These are phyloP conservation scores for Cyclotella cryptica DNA, from an alignment of 108 stramenopile genomes.

Conservation along the genomic window DNA sequence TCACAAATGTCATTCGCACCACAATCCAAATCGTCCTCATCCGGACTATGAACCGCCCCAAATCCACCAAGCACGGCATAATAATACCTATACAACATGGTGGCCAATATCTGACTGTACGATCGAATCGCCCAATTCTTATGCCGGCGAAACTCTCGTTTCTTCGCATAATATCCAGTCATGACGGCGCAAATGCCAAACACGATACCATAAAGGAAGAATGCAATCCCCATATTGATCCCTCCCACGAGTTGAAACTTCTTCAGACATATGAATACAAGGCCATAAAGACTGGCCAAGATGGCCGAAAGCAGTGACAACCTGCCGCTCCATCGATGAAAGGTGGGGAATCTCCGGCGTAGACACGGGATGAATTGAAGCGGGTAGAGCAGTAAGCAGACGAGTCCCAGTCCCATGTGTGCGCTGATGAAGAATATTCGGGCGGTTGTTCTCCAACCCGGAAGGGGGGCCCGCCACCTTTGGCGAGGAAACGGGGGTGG, in stretches of 20 bases:
- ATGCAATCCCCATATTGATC: conserved; percentile 49
- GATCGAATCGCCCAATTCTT: conserved; percentile 51
- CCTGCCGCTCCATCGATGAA: conserved; percentile 54
- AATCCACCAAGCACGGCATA: conserved; percentile 23
- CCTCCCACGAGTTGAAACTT: conserved; percentile 41
- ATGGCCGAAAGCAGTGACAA: conserved; percentile 36
- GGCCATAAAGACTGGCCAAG: conserved; percentile 31
- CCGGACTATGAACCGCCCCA: background rate
- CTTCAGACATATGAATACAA: conserved; percentile 46
- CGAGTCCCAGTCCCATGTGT: conserved; percentile 50
- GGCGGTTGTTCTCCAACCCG: conserved; percentile 41
- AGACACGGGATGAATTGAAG: conserved; percentile 35
- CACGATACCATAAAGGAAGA: conserved; percentile 34
- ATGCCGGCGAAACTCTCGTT: conserved; percentile 16
- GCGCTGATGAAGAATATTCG: conserved; percentile 46
- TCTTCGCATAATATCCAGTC: conserved; percentile 34
- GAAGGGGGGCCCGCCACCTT: conserved; percentile 35
- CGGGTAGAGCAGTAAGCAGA: conserved; percentile 39
- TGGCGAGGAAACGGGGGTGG: conserved; percentile 37
- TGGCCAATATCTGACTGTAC: conserved; percentile 48
- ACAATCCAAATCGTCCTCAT: background rate
- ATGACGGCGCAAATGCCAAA: conserved; percentile 36
- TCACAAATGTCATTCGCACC: background rate
- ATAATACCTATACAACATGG: conserved; percentile 51
- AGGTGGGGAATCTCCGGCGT: conserved; percentile 11